These are phyloP conservation scores for Carallia pectinifolia DNA, from an alignment of 345 rosid species.

Conservation along the genomic window DNA sequence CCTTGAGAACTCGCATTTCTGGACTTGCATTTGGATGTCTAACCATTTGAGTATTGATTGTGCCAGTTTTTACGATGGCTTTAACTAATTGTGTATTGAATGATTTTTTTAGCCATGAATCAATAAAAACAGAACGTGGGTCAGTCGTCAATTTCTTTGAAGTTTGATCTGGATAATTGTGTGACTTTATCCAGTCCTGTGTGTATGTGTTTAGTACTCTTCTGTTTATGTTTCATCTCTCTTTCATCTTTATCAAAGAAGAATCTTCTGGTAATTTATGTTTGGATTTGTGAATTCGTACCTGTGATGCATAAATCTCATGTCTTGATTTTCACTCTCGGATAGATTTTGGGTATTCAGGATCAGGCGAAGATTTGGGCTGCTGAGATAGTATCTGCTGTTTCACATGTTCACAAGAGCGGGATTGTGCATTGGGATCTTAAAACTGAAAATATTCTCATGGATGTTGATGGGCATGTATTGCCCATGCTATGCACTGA, in stretches of 20 bases:
- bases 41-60: too few species aligned
- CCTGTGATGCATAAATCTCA: background rate
- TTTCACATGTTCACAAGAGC: slow-evolving; percentile 62
- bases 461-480: slow-evolving; percentile 72
- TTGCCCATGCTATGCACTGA: slow-evolving; percentile 11
- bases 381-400: slow-evolving; percentile 54
- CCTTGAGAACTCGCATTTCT: too few species aligned
- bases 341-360: slow-evolving; percentile 40
- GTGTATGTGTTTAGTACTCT: background rate
- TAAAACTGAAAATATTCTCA: slow-evolving; percentile 69
- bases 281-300: slow-evolving; percentile 1
- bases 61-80: too few species aligned
- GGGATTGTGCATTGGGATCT: slow-evolving; percentile 71
- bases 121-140: too few species aligned
- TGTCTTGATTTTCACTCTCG: slow-evolving; percentile 20
- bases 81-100: too few species aligned
- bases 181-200: background rate
- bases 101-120: too few species aligned
- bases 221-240: slow-evolving; percentile 43
- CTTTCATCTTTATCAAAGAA: slow-evolving; percentile 65
- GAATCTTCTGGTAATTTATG: slow-evolving; percentile 51
- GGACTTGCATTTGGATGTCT: too few species aligned
- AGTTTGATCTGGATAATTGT: background rate
- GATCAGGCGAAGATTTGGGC: slow-evolving; percentile 42
- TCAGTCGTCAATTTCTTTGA: too few species aligned